These are phyloP conservation scores for Macrolepiota albuminosa DNA, from an alignment of 768 basidiomycete genomes.

Conservation along the genomic window DNA sequence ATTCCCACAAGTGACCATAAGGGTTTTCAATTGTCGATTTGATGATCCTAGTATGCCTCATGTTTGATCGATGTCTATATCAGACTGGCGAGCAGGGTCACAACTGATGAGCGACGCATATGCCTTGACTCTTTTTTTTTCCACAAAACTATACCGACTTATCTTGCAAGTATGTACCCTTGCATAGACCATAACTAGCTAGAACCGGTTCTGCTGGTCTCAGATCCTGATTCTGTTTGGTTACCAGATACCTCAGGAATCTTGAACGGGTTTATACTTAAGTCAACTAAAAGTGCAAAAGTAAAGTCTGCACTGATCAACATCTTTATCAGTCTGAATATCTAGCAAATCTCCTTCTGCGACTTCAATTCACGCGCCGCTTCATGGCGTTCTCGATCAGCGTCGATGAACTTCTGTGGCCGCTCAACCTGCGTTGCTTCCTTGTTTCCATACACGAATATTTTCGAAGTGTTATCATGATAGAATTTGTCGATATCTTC, in stretches of 20 bases:
- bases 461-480: conserved; percentile 36
- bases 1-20: not conserved
- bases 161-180: not conserved
- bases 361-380: conserved; percentile 6
- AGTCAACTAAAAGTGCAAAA: not conserved
- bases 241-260: not conserved
- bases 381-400: conserved; percentile 24
- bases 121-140: not conserved
- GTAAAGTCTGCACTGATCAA: not conserved
- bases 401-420: conserved; percentile 39
- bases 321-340: not conserved
- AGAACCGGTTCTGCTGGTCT: not conserved
- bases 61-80: not conserved
- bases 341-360: not conserved
- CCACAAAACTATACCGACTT: too few species aligned
- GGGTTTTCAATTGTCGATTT: not conserved
- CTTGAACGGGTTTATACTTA: not conserved
- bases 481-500: conserved; percentile 48
- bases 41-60: not conserved
- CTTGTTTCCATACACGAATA: conserved; percentile 36
- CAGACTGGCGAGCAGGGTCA: not conserved
- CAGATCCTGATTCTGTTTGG: not conserved
- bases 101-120: not conserved
- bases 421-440: conserved; percentile 39
- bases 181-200: not conserved